Evolutionary conservation across 169 alveolate species (phyloP), one percentile per base, ranked within the genome.

Genomic region (Plasmodium cynomolgi): DNA sequence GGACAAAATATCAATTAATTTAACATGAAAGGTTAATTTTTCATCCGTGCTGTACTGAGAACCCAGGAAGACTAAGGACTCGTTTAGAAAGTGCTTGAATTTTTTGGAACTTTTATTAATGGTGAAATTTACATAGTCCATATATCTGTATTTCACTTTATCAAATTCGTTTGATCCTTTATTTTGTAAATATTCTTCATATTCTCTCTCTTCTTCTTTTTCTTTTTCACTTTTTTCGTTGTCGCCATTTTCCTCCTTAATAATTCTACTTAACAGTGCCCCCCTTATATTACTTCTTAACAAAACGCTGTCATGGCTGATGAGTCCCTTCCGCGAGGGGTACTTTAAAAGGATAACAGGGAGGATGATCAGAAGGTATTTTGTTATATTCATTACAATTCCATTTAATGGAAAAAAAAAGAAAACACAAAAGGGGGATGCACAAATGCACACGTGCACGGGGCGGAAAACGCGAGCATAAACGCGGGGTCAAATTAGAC

Each of bases 91-190:
- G 39, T 90, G 94, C 39, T 80, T 80, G 73, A 17, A 90, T 13
- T 13, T 80, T 20, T 81, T 90, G 81, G 72, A 39, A n/a, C 91
- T 81, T 23, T 90, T 90, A 81, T 56, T 4, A 81, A 90, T 90
- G 20, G 80, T 58, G 29, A 90, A 90, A 39, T 17, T 80, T 20
- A 90, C 94, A 90, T 90, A 80, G 34, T 90, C 94, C 83, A 50
- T 68, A 71, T 90, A 90, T 62, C 44, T 90, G 68, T 90, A 81
- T 26, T 90, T 79, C 50, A 81, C 83, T 81, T 90, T 80, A 17
- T 90, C 91, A 90, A 90, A 90, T 90, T 90, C 94, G 71, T 81
- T 26, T 39, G 90, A 20, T 33, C 91, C 94, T 23, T 71, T 68
- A 62, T 80, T 68, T 41, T 34, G 26, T 81, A 90, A 58, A 81